A percentile compares a stretch with the other conserved stretches of the same genome.
Evolutionary conservation across 148 eudicot species (phyloP).

Genomic region (Fagopyrum tataricum): DNA sequence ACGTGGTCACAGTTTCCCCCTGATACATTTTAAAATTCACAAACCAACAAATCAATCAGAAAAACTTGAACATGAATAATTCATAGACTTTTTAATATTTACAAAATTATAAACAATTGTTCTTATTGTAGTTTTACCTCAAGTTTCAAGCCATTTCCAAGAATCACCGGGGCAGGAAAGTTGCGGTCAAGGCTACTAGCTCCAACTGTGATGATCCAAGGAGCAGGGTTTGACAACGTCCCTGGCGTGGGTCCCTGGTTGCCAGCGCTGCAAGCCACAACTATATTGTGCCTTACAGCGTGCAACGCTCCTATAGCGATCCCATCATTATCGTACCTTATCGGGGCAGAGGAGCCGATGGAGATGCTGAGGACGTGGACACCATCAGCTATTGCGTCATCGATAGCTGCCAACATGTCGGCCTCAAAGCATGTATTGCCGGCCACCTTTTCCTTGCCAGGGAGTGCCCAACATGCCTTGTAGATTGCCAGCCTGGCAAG

Average conservation of each 20-base stretch:
- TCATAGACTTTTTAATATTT: not conserved
- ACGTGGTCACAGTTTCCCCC: slow-evolving; percentile 68
- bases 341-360: slow-evolving; percentile 33
- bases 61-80: not conserved
- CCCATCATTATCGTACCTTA: slow-evolving; percentile 30
- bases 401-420: slow-evolving; percentile 85
- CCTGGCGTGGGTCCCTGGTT: slow-evolving; percentile 48
- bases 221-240: slow-evolving; percentile 58
- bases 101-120: too few species aligned
- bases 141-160: slow-evolving; percentile 53
- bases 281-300: slow-evolving; percentile 48
- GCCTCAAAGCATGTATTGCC: slow-evolving; percentile 64
- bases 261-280: slow-evolving; percentile 73
- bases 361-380: slow-evolving; percentile 71
- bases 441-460: slow-evolving; percentile 34
- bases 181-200: slow-evolving; percentile 76
- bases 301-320: slow-evolving; percentile 77
- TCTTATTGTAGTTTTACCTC: slow-evolving; percentile 55
- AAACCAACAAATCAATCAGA: not conserved
- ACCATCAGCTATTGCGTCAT: slow-evolving; percentile 79
- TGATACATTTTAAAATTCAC: slow-evolving; percentile 17
- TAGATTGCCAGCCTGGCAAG: slow-evolving; percentile 69
- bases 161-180: slow-evolving; percentile 45
- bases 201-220: slow-evolving; percentile 83
- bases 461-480: slow-evolving; percentile 79